Base-by-base conservation (phyloP, 768 basidiomycete species). In the Cubamyces lactineus region DNA sequence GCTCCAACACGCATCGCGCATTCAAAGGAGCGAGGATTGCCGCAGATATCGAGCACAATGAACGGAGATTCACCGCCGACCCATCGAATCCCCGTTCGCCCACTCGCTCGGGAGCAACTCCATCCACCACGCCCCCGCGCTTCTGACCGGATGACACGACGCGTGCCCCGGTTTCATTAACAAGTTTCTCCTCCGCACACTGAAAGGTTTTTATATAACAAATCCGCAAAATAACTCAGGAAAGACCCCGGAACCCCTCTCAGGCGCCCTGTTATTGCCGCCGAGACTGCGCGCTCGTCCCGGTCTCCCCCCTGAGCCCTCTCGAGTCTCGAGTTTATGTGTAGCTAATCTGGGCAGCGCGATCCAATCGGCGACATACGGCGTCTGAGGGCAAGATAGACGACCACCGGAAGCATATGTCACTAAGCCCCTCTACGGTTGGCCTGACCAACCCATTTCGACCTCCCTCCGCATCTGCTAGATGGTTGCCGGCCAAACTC, bases 81-180 rank as follows among this genome's bases (percentile, higher is more conserved):
- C 11, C 50, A 46, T 49, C 58, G 41, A 30, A 34, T 24, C 23
- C 12, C 26, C 59, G 24, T 54, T 46, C 46, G 50, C 28, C 52
- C 57, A 50, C 19, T 30, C 45, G 54, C 39, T 45, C 54, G 61
- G 55, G 55, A 52, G 49, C 42, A 52, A 51, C 49, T 24, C 49
- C 55, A 48, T 53, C 49, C 61, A 57, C 61, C 61, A 62, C 61
- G 61, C 61, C 61, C 47, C 61, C 55, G 61, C 61, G 61, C 61
- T 62, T 62, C 61, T 62, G 41, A 43, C 61, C 54, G 61, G 61
- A 49, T 62, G 61, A 57, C 61, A 28, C 54, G 49, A 48, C 26
- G 26, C 42, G 53, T 55, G 42, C n/a, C 46, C 26, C 53, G 42
- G 26, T 56, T 56, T 38, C 55, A 56, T 56, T 56, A 47, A 47